These are phyloP conservation scores for Cladosporium phlei DNA, from an alignment of 2,329 filamentous ascomycete genomes.

Conservation along the genomic window DNA sequence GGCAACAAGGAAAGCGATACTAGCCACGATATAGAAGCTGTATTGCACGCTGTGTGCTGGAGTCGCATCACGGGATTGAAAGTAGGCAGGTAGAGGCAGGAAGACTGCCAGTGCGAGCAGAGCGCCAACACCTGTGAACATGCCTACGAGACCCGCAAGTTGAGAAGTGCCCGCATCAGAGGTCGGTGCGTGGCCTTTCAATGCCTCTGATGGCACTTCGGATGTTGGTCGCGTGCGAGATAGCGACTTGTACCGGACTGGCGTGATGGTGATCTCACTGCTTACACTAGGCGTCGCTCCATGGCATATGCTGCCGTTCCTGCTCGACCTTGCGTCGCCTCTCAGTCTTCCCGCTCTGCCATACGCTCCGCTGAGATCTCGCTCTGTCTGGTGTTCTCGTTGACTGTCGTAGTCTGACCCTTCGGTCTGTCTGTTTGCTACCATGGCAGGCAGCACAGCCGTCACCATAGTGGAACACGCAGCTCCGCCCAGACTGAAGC, in stretches of 20 bases:
- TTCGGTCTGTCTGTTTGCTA: slow-evolving; percentile 33
- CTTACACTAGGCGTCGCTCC: slow-evolving; percentile 64
- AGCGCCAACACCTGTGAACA: slow-evolving; percentile 89
- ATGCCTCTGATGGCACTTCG: slow-evolving; percentile 11
- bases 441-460: slow-evolving; percentile 74
- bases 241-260: slow-evolving; percentile 44
- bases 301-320: slow-evolving; percentile 42
- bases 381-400: slow-evolving; percentile 17
- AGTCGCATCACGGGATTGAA: slow-evolving; percentile 67
- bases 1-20: slow-evolving; percentile 66
- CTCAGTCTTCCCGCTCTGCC: slow-evolving; percentile 20
- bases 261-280: slow-evolving; percentile 72
- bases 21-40: slow-evolving; percentile 82
- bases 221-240: slow-evolving; percentile 17
- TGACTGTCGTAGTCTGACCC: slow-evolving; percentile 14
- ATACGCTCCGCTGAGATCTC: slow-evolving; percentile 18
- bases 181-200: not conserved
- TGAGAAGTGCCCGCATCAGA: slow-evolving; percentile 33
- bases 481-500: slow-evolving; percentile 89
- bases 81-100: slow-evolving; percentile 77
- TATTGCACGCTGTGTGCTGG: slow-evolving; percentile 70
- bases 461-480: slow-evolving; percentile 92
- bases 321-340: slow-evolving; percentile 24
- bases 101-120: slow-evolving; percentile 78
- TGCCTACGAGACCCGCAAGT: slow-evolving; percentile 82